phyloP scores from a whole-genome alignment of 2,329 filamentous ascomycete species.

The Xylariaceae sp. region DNA sequence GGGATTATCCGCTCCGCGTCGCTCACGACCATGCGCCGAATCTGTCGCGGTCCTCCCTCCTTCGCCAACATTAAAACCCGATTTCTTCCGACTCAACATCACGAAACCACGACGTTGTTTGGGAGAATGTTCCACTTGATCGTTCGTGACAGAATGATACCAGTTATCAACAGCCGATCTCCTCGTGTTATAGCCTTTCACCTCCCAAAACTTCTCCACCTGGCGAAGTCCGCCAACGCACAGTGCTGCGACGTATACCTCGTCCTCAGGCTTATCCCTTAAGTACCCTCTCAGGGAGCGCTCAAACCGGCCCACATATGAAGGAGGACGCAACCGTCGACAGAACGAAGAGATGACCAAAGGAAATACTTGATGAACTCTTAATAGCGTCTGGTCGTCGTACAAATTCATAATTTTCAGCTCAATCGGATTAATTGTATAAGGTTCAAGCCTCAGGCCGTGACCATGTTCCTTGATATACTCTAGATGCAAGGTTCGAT shows the following conservation, averaged over 20 bases:
- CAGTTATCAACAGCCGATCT: slow-evolving; percentile 57
- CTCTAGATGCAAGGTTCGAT: slow-evolving; percentile 55
- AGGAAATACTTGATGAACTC: slow-evolving; percentile 62
- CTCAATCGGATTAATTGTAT: slow-evolving; percentile 61
- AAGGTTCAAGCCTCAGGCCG: slow-evolving; percentile 50
- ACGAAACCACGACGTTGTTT: slow-evolving; percentile 52
- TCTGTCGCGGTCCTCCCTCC: slow-evolving; percentile 20
- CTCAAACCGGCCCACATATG: slow-evolving; percentile 61
- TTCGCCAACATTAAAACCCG: slow-evolving; percentile 38
- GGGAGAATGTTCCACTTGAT: slow-evolving; percentile 39
- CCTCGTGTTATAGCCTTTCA: slow-evolving; percentile 60
- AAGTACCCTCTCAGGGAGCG: slow-evolving; percentile 60
- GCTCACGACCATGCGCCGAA: slow-evolving; percentile 19
- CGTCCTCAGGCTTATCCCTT: slow-evolving; percentile 58
- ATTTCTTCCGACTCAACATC: slow-evolving; percentile 56
- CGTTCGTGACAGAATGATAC: slow-evolving; percentile 51
- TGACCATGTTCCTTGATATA: slow-evolving; percentile 52
- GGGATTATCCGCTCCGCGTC: slow-evolving; percentile 31
- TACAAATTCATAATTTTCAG: slow-evolving; percentile 60
- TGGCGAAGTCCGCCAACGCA: slow-evolving; percentile 59
- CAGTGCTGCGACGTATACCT: slow-evolving; percentile 58
- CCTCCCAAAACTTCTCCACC: slow-evolving; percentile 62
- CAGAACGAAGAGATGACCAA: slow-evolving; percentile 62
- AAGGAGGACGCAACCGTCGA: slow-evolving; percentile 57
- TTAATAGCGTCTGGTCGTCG: slow-evolving; percentile 57